Evolutionary conservation across 257 asterid species (phyloP).

Genomic region (Petrea volubilis): DNA sequence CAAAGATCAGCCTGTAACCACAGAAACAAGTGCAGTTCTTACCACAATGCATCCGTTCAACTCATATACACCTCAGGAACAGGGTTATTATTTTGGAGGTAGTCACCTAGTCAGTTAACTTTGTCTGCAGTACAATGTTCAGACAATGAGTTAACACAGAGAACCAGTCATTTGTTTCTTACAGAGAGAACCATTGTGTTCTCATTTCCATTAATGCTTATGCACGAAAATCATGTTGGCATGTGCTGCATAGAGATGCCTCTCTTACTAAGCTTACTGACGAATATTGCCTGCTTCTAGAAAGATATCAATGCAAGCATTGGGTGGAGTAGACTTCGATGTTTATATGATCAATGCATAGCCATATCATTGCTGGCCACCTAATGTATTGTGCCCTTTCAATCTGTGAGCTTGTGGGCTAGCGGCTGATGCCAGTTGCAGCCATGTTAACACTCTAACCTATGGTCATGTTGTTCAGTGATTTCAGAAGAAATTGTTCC

Average conservation of each 20-base stretch:
- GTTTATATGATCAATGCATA: background rate
- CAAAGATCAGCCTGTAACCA: conserved; percentile 61
- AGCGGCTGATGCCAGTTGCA: conserved; percentile 14
- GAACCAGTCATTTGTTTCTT: conserved; percentile 1
- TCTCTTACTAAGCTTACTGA: conserved; percentile 13
- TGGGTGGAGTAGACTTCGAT: background rate
- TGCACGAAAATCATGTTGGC: conserved; percentile 4
- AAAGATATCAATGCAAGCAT: background rate
- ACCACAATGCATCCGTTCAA: conserved; percentile 49
- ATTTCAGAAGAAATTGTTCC: background rate
- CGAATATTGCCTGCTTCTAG: background rate
- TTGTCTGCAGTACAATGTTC: background rate
- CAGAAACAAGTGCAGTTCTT: conserved; percentile 61
- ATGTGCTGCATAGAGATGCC: background rate
- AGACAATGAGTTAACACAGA: background rate
- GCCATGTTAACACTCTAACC: background rate
- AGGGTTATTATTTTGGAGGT: conserved; percentile 82
- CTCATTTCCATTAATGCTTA: background rate
- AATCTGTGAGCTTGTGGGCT: conserved; percentile 8
- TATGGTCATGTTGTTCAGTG: background rate
- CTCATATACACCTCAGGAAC: conserved; percentile 70
- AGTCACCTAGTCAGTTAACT: conserved; percentile 24
- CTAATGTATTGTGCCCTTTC: conserved; percentile 8
- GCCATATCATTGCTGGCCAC: background rate
- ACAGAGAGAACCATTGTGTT: background rate